Evolutionary conservation across 768 basidiomycete genomes (phyloP).

Genomic region (Dioszegia aurantiaca): DNA sequence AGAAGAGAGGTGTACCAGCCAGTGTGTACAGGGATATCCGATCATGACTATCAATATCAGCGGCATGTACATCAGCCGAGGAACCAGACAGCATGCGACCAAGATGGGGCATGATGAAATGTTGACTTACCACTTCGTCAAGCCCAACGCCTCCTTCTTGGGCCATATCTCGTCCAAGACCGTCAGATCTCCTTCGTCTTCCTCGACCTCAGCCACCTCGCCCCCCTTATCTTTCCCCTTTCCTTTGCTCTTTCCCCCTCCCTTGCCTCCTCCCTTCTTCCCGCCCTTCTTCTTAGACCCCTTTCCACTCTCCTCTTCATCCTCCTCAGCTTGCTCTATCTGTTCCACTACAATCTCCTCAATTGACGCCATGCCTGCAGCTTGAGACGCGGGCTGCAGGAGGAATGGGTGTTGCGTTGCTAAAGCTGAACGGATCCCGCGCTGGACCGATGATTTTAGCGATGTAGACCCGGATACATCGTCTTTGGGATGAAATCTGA

Average conservation of each 20-base stretch:
- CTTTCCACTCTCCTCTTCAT: conserved; percentile 26
- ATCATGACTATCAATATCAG: conserved; percentile 69
- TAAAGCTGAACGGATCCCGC: conserved; percentile 74
- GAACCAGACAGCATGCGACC: too few species aligned
- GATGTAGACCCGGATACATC: conserved; percentile 88
- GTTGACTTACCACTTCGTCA: conserved; percentile 79
- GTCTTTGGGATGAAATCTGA: conserved; percentile 57
- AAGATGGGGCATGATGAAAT: too few species aligned
- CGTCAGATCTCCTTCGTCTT: conserved; percentile 31
- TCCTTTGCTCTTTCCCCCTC: conserved; percentile 18
- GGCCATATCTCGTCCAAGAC: conserved; percentile 81
- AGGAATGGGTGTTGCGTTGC: conserved; percentile 68
- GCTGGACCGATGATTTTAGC: conserved; percentile 88
- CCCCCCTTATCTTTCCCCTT: conserved; percentile 17
- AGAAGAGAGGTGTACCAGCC: conserved; percentile 80
- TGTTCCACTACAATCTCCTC: background rate
- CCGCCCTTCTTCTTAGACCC: conserved; percentile 23
- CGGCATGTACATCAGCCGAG: background rate
- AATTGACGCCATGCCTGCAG: conserved; percentile 12
- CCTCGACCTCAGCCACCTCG: conserved; percentile 28
- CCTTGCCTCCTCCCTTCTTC: conserved; percentile 22
- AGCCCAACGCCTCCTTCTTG: conserved; percentile 91
- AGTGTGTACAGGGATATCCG: conserved; percentile 91
- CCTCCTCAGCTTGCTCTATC: conserved; percentile 14
- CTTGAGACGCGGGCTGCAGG: conserved; percentile 32